Base-by-base conservation (phyloP, 495 filamentous ascomycete species). In the Daldinia concentrica region DNA sequence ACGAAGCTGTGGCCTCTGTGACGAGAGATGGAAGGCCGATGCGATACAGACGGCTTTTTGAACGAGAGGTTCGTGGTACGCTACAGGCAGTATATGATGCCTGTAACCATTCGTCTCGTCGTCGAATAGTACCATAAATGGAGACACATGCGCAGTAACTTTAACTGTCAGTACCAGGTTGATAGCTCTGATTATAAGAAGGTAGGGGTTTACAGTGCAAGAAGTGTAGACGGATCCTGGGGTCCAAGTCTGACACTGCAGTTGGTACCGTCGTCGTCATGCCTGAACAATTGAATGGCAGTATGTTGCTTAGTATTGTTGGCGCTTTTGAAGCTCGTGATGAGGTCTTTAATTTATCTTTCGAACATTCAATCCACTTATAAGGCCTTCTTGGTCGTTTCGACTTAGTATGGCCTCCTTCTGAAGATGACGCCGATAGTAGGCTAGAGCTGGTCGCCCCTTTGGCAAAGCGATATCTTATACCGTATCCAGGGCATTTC, bases 391-490 rank as follows among this genome's bases (percentile, higher is more conserved):
- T 48, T 19, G 43, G 43, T 19, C 43, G 43, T 48, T 48, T 48
- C 43, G 17, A 22, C 19, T 8, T 12, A 9, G 43, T 48, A 19
- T 48, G 43, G 6, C 12, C 17, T 22, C 19, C 43, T 48, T 48
- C 43, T 24, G 19, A 48, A 48, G 55, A 14, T n/a, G 63, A 41
- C 3, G 19, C 41, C 32, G 63, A 12, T 32, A 30, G 17, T 5
- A 57, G 12, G 62, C 26, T 65, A 34, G 63, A 59, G 29, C 19
- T 52, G 7, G 63, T 51, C 14, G 41, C 39, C n/a, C 32, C 55
- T 39, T 66, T 66, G 26, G 63, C 55, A 34, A 66, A 66, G 30
- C 63, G 63, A 54, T 66, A 66, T 41, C 63, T 58, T 30, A 66
- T 24, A 17, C 63, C 63, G 36, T 58, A 66, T 6, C 63, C 55